phyloP scores from a whole-genome alignment of 352 stramenopile species.

The Phytophthora aleatoria region DNA sequence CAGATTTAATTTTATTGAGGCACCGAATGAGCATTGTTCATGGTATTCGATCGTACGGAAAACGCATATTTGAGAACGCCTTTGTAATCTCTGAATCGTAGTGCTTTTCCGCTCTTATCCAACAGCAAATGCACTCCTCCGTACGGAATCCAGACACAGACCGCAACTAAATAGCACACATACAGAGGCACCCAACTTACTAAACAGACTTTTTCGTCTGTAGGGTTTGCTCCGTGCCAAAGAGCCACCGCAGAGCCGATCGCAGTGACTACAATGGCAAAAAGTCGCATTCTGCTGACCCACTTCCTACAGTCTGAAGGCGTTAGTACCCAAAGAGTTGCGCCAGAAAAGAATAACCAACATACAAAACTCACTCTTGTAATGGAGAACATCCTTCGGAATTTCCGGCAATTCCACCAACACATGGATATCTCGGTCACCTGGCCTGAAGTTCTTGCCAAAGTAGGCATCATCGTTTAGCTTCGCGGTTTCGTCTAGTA shows the following conservation, averaged over 20 bases:
- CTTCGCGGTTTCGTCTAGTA: background rate
- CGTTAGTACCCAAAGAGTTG: background rate
- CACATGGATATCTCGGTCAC: background rate
- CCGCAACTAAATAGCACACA: too few relatives aligned
- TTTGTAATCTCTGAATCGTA: background rate
- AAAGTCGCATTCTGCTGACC: background rate
- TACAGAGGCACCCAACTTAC: too few relatives aligned
- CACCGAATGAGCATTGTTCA: too few relatives aligned
- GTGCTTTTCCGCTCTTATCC: too few relatives aligned
- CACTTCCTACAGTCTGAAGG: background rate
- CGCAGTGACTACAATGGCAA: background rate
- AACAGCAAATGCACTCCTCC: too few relatives aligned
- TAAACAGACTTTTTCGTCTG: too few relatives aligned
- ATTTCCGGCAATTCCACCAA: background rate
- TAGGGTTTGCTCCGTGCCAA: too few relatives aligned
- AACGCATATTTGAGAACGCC: background rate
- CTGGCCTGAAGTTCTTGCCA: background rate
- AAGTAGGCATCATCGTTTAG: background rate
- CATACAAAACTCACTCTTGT: background rate
- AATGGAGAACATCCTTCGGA: background rate
- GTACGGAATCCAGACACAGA: too few relatives aligned
- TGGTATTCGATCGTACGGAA: background rate
- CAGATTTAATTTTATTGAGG: too few relatives aligned
- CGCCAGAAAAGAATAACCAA: background rate
- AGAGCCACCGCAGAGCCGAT: background rate